Evolutionary conservation across 352 stramenopile species (phyloP).

Genomic region (Saprolegnia parasitica): DNA sequence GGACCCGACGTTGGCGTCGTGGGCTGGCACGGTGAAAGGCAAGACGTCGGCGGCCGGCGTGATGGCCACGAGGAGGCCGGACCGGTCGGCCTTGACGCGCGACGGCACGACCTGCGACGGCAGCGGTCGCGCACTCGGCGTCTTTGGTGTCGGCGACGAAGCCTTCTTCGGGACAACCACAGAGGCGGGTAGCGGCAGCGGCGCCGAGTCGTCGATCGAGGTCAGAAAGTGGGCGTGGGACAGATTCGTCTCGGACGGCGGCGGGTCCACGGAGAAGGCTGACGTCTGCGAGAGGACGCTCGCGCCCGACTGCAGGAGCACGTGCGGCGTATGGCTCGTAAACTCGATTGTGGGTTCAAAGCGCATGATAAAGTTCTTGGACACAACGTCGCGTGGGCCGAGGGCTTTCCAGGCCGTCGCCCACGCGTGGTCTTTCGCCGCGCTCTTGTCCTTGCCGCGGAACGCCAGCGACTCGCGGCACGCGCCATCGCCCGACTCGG

Average conservation of each 20-base stretch:
- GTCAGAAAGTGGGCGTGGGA: not conserved
- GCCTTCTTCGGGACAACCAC: no score
- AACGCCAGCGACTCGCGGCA: constrained; percentile 7
- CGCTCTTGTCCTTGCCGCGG: constrained; percentile 21
- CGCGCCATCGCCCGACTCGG: not conserved
- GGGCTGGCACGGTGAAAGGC: not conserved
- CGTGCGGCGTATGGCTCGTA: not conserved
- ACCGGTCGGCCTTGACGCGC: not conserved
- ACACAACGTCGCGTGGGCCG: not conserved
- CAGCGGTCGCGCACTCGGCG: not conserved
- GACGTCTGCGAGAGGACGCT: not conserved
- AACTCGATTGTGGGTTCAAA: constrained; percentile 7
- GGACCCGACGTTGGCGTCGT: not conserved
- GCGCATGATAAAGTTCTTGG: constrained; percentile 25
- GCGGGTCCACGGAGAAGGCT: not conserved
- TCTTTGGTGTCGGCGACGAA: not conserved
- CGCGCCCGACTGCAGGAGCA: not conserved
- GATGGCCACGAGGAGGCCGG: constrained; percentile 3
- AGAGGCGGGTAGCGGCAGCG: not conserved
- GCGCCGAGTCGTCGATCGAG: constrained; percentile 8
- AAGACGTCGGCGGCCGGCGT: constrained; percentile 9
- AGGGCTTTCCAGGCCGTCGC: constrained; percentile 13
- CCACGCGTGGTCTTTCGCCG: constrained; percentile 19
- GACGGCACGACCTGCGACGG: not conserved
- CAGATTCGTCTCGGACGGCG: not conserved